Evolutionary conservation across 1,284 basidiomycete genomes (phyloP), one percentile per base, ranked within the genome.

Genomic region (Ustilago esculenta): DNA sequence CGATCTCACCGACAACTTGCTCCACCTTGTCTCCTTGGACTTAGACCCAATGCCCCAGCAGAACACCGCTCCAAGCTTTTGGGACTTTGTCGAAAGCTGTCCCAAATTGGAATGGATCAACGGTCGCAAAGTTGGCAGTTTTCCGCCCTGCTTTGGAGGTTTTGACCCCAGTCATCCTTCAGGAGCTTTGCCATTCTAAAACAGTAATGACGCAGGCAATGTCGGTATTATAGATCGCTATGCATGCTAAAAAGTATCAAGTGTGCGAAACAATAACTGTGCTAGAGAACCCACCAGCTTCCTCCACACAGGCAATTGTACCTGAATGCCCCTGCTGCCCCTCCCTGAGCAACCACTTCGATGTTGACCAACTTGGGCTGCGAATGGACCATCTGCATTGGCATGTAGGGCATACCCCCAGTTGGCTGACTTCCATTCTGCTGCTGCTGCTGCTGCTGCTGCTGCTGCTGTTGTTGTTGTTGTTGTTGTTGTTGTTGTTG

Each of bases 31-130:
- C 10, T 35, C 20, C 37, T 36, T 72, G 2, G 21, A 61, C 5
- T 24, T 66, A 5, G 65, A 70, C 27, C 66, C 66, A 0, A 58
- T 65, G 46, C 61, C 61, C 4, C 61, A 70, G 32, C 71, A 65
- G 18, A 65, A 70, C 4, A 73, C 66, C 0, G 70, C 70, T 4
- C 70, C 70, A 1, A 66, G 57, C 41, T 73, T 69, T 39, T 42
- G 43, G 35, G 24, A 17, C 0, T 73, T 73, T 43, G 48, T 72
- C 6, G 20, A 52, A 15, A 15, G n/a, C 9, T 50, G 51, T 17
- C 3, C n/a, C 0, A 32, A 24, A 11, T 33, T 67, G 23, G 11
- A 29, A 18, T 55, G 35, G 35, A 51, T 64, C 33, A 58, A 63
- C 27, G 54, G 34, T 2, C 49, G 40, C 14, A 34, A 33, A 3